Conservation (phyloP, 768 basidiomycete genomes). For the Cyathus striatus region DNA sequence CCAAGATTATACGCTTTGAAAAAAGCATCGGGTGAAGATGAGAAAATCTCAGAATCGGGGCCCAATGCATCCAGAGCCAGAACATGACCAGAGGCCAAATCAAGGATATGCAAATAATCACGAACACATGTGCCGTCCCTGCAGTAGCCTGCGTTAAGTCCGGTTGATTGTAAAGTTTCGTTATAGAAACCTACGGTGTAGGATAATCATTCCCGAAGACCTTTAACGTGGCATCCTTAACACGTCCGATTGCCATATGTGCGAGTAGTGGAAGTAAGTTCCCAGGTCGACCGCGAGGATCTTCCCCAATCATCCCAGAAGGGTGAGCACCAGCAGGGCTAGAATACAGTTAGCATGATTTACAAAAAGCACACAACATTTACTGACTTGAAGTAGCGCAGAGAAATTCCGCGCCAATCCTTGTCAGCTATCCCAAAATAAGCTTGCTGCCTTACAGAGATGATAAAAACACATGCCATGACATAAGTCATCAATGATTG, state of each 20-base stretch:
- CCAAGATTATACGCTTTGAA: slow-evolving; percentile 98
- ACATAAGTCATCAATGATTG: slow-evolving; percentile 84
- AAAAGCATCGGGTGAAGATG: slow-evolving; percentile 45
- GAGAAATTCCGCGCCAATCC: slow-evolving; percentile 76
- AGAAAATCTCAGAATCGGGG: slow-evolving; percentile 56
- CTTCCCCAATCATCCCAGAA: slow-evolving; percentile 92
- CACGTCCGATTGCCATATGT: slow-evolving; percentile 90
- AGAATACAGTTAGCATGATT: background rate
- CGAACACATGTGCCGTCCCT: slow-evolving; percentile 98
- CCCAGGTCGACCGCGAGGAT: slow-evolving; percentile 91
- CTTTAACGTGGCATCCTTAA: slow-evolving; percentile 62
- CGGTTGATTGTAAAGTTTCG: background rate
- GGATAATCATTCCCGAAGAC: slow-evolving; percentile 98
- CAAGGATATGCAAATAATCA: slow-evolving; percentile 90
- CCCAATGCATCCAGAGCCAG: slow-evolving; percentile 83
- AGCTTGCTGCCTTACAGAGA: background rate
- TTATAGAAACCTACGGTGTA: slow-evolving; percentile 56
- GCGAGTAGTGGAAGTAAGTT: slow-evolving; percentile 92
- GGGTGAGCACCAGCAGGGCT: slow-evolving; percentile 99
- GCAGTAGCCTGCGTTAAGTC: slow-evolving; percentile 4
- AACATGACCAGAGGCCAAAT: slow-evolving; percentile 91
- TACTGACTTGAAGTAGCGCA: slow-evolving; percentile 99
- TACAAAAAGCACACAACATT: slow-evolving; percentile 2
- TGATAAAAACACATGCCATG: slow-evolving; percentile 45
- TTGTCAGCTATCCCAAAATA: slow-evolving; percentile 49